Evolutionary conservation across 805 yeast species (phyloP).

Genomic region (Lachancea meyersii): DNA sequence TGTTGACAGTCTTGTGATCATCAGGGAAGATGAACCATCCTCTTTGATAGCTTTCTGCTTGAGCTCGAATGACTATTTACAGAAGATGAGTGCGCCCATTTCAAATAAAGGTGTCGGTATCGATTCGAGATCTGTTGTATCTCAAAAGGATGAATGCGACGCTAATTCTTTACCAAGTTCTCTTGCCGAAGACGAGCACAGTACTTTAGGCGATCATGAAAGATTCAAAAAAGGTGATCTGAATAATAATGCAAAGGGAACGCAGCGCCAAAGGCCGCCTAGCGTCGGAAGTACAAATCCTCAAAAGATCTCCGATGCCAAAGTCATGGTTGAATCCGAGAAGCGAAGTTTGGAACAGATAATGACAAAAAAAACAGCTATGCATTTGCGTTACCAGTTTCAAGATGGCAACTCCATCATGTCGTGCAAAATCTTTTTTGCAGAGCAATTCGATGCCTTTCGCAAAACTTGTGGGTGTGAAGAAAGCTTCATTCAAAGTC

Average conservation of each 20-base stretch:
- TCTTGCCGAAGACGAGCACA: neutral
- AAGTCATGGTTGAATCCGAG: neutral
- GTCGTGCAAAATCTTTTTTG: constrained; percentile 89
- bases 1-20: constrained; percentile 88
- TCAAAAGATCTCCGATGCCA: neutral
- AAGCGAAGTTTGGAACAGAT: constrained; percentile 47
- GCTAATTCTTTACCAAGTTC: neutral
- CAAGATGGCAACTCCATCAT: constrained; percentile 76
- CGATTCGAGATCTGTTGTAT: constrained; percentile 6
- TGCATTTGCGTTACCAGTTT: constrained; percentile 87
- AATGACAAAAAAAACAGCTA: constrained; percentile 77
- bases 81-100: constrained; percentile 40
- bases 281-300: neutral
- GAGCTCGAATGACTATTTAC: constrained; percentile 74
- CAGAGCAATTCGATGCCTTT: constrained; percentile 95
- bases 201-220: neutral
- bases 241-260: neutral
- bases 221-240: neutral
- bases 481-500: constrained; percentile 74
- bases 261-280: neutral
- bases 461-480: constrained; percentile 75
- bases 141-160: constrained; percentile 1
- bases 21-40: constrained; percentile 94
- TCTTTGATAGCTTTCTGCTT: constrained; percentile 90
- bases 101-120: constrained; percentile 11